Base-by-base conservation (phyloP, 1,284 basidiomycete genomes). In the Cystobasidiaceae sp. region DNA sequence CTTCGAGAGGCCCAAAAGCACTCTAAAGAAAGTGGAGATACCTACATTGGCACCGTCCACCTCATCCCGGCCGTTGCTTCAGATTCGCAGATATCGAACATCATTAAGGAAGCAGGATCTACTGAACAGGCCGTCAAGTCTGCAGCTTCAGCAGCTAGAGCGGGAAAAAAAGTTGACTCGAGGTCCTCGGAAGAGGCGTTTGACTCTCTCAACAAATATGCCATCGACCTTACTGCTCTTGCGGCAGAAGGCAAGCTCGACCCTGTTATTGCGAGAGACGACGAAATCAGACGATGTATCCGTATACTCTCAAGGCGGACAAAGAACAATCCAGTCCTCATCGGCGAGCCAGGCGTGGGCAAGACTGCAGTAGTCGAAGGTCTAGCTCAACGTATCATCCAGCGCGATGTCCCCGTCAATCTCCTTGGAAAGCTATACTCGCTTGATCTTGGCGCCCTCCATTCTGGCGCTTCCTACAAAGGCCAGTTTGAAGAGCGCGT, bases 401-500 rank as follows among this genome's bases (percentile, higher is more conserved):
- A 94, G 74, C 86, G 92, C 60, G 70, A 94, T 93, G 90, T 92
- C 87, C 27, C 92, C 90, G 66, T 92, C 89, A 63, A 77, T 72
- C 67, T 78, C 66, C 69, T 74, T 56, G 69, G 67, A 0, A 70
- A 76, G 57, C 76, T 77, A 44, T 89, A 86, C 66, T 71, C 57
- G 7, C 81, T 93, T 25, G 93, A 97, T 76, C 89, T 97, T 86
- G 94, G 92, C 70, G 89, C 93, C 0, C 83, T 97, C 67, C 94
- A 93, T 88, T 91, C 93, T 5, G 92, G 94, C 58, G 93, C 92
- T 34, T 74, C 69, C 45, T 78, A 76, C 73, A 75, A 76, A 77
- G 93, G 93, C 67, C 92, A 97, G 79, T 98, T 93, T 78, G 94
- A 98, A 78, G 94, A 98, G 76, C 88, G 94, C 51, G 86, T 97